Evolutionary conservation across 129 eudicot genomes (phyloP).

Genomic region (Dittrichia graveolens): DNA sequence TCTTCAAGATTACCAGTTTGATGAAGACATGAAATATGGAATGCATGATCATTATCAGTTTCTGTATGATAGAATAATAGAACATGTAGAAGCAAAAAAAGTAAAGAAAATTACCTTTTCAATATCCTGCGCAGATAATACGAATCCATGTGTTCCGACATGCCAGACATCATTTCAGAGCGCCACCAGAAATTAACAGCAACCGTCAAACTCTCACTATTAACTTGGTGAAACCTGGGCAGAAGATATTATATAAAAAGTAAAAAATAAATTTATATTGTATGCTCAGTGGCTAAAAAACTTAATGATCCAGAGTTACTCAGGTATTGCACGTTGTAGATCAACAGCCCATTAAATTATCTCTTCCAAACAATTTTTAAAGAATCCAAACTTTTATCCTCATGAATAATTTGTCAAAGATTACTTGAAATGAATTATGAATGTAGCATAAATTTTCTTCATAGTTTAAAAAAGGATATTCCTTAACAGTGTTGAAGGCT

Average conservation of each 20-base stretch:
- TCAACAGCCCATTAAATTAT: slow-evolving; percentile 1
- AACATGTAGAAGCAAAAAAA: neutral
- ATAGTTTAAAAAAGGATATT: neutral
- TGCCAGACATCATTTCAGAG: slow-evolving; percentile 68
- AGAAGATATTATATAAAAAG: slow-evolving; percentile 3
- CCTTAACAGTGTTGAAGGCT: no score
- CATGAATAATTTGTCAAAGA: neutral
- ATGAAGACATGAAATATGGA: slow-evolving; percentile 36
- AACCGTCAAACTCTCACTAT: slow-evolving; percentile 79
- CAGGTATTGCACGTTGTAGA: neutral
- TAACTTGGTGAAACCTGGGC: slow-evolving; percentile 94
- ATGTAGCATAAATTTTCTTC: neutral
- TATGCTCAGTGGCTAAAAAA: neutral
- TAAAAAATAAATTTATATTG: neutral
- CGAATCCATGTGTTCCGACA: slow-evolving; percentile 93
- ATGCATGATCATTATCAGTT: slow-evolving; percentile 28
- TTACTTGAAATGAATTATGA: neutral
- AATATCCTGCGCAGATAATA: slow-evolving; percentile 86
- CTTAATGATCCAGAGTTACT: neutral
- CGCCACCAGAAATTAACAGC: slow-evolving; percentile 99
- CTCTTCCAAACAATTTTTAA: neutral
- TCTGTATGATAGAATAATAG: slow-evolving; percentile 3
- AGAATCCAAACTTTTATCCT: neutral
- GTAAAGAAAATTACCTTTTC: slow-evolving; percentile 54
- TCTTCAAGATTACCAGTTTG: slow-evolving; percentile 41